Conservation (phyloP, 352 stramenopile genomes). For the Globisporangium splendens region DNA sequence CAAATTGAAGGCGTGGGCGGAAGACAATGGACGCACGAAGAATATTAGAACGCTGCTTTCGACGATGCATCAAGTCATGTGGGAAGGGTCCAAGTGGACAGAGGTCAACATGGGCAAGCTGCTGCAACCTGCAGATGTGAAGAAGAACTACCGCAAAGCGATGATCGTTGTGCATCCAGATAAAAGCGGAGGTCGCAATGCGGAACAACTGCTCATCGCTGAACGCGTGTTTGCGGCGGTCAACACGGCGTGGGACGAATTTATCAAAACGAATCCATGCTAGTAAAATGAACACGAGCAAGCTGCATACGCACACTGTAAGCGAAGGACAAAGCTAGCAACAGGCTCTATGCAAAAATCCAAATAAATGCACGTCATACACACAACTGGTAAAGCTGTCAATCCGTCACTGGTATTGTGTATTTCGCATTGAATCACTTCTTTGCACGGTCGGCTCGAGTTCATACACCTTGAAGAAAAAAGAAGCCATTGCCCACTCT, state of each 20-base stretch:
- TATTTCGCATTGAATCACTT: not conserved
- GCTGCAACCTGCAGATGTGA: conserved; percentile 87
- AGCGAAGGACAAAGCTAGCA: not conserved
- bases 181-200: conserved; percentile 80
- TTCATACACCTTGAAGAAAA: not conserved
- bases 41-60: conserved; percentile 90
- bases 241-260: conserved; percentile 90
- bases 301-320: not conserved
- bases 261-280: conserved; percentile 70
- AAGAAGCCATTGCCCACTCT: conserved; percentile 42
- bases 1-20: conserved; percentile 76
- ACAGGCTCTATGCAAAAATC: conserved; percentile 3
- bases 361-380: conserved; percentile 33
- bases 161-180: conserved; percentile 93
- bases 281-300: conserved; percentile 16
- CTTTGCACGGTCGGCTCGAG: not conserved
- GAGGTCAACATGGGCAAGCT: conserved; percentile 91
- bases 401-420: conserved; percentile 1
- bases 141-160: conserved; percentile 88
- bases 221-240: conserved; percentile 89
- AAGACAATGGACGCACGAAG: conserved; percentile 86
- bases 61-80: conserved; percentile 91
- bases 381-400: conserved; percentile 9
- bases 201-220: conserved; percentile 87
- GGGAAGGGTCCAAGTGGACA: conserved; percentile 84